These are phyloP conservation scores for Fusarium keratoplasticum DNA, from an alignment of 2,329 filamentous ascomycete species.

Conservation along the genomic window DNA sequence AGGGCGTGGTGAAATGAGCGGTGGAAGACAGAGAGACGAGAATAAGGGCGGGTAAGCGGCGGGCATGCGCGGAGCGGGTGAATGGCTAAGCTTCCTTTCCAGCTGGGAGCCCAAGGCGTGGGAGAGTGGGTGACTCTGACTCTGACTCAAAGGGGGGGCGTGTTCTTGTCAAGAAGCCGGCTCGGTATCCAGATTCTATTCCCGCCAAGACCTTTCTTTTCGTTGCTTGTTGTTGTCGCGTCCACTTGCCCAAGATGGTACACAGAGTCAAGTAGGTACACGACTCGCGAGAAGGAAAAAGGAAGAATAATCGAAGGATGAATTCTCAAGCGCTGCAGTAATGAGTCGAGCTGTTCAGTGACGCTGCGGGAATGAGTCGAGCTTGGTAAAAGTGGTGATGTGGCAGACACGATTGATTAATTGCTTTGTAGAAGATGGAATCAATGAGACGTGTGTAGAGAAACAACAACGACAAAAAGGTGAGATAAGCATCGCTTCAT, in stretches of 20 bases:
- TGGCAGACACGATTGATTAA: conserved; percentile 1
- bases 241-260: conserved; percentile 14
- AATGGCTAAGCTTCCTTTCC: neutral
- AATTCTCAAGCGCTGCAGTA: neutral
- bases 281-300: neutral
- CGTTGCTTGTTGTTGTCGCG: conserved; percentile 29
- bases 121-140: neutral
- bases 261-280: neutral
- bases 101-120: neutral
- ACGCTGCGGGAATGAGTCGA: conserved; percentile 18
- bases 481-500: conserved; percentile 32
- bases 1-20: conserved; percentile 32
- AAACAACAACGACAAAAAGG: conserved; percentile 4
- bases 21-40: conserved; percentile 23
- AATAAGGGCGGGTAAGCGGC: conserved; percentile 32
- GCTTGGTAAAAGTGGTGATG: conserved; percentile 16
- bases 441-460: neutral
- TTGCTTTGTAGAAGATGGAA: conserved; percentile 12
- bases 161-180: neutral
- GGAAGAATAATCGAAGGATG: neutral
- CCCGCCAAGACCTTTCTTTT: conserved; percentile 23
- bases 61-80: conserved; percentile 24
- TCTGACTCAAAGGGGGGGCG: conserved; percentile 4
- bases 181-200: conserved; percentile 32
- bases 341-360: conserved; percentile 9